Evolutionary conservation across 495 filamentous ascomycete genomes (phyloP).

Genomic region (Aspergillus affinis): DNA sequence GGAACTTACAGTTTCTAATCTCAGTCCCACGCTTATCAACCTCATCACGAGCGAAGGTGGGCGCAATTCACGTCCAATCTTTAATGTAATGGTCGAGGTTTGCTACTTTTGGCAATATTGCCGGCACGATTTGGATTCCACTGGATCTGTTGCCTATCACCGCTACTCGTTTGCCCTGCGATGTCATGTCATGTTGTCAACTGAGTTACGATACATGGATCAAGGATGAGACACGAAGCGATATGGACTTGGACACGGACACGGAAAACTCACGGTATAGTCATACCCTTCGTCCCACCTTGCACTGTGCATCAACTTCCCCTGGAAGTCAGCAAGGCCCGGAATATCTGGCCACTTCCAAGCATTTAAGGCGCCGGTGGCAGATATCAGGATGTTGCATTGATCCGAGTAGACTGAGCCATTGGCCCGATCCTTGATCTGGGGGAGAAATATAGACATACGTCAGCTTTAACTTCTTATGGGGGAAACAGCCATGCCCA

Average conservation of each 20-base stretch:
- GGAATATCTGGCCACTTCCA: constrained; percentile 56
- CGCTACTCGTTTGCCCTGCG: constrained; percentile 47
- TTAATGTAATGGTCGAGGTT: constrained; percentile 47
- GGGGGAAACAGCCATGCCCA: constrained; percentile 8
- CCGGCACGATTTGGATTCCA: constrained; percentile 59
- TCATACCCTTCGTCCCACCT: constrained; percentile 46
- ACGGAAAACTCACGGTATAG: constrained; percentile 24
- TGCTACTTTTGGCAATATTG: constrained; percentile 52
- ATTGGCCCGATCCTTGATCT: constrained; percentile 42
- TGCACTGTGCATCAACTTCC: constrained; percentile 56
- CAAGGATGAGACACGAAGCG: too few species aligned
- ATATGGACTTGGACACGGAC: constrained; percentile 11
- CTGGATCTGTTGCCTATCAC: constrained; percentile 55
- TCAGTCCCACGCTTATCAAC: constrained; percentile 30
- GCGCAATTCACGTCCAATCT: constrained; percentile 44
- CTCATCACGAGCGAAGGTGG: constrained; percentile 35
- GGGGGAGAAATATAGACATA: background rate
- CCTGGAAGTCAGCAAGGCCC: constrained; percentile 53
- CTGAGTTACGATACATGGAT: too few species aligned
- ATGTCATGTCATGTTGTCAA: constrained; percentile 17
- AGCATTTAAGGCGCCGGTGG: constrained; percentile 55
- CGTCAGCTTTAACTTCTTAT: background rate
- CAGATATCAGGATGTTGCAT: constrained; percentile 58
- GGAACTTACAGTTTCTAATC: constrained; percentile 35
- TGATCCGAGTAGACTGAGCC: constrained; percentile 40